Base-by-base conservation (phyloP, 2,329 filamentous ascomycete genomes). In the Byssothecium circinans region DNA sequence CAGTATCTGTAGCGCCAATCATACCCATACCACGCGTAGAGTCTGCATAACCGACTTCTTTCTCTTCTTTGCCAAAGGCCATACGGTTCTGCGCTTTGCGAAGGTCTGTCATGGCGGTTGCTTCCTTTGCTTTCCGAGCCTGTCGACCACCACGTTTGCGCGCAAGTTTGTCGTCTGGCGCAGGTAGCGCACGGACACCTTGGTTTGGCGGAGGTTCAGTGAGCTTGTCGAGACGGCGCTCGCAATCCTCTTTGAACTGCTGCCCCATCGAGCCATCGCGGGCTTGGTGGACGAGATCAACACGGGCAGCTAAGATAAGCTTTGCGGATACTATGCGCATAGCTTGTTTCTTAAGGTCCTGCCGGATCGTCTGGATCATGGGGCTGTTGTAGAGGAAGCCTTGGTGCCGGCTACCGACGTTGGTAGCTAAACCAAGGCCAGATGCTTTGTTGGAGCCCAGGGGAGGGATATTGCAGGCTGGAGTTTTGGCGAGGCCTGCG, bases 61-160 rank as follows among this genome's bases (percentile, higher is more conserved):
- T 86, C 73, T 99, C 94, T 71, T 97, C 92, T 69, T 95, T 94
- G 49, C 91, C 91, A 65, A 99, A 99, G 0, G 86, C 90, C 82
- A 99, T 87, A 44, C 94, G 84, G 74, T 99, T 99, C 73, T 97
- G 94, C 4, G 91, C 91, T 71, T 97, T 96, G 56, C 91, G 86
- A 23, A 99, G 78, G 45, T 99, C 94, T 0, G 94, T 99, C 90
- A 96, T 95, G 50, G 94, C 92, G 6, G 89, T 89, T 3, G 92
- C 91, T 72, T 96, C 94, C 80, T 99, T 99, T 50, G 92, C 92
- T 72, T 96, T 96, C 47, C 94, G 80, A 11, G 91, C 94, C 56
- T 91, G 81, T 45, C 92, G 81, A 42, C 94, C 94, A 70, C 94
- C 94, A 56, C 94, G 88, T 71, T 99, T 99, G 27, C 91, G 81